A percentile compares a stretch with the other conserved stretches of the same genome.
Evolutionary conservation across 345 rosid species (phyloP).

Genomic region (Combretum micranthum): DNA sequence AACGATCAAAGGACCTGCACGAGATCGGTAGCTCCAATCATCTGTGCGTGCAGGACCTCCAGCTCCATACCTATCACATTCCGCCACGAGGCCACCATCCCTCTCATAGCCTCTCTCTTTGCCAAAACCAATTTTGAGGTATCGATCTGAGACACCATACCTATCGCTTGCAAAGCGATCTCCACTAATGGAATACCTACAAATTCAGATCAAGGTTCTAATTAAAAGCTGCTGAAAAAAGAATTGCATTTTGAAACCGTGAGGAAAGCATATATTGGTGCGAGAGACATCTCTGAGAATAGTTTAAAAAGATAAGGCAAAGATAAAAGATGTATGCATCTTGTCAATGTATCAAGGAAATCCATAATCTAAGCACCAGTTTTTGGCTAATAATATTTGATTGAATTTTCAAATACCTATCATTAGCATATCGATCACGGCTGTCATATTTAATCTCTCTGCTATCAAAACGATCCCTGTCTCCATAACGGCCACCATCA

Average conservation of each 20-base stretch:
- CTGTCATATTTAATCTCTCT: slow-evolving; percentile 57
- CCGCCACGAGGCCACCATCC: slow-evolving; percentile 60
- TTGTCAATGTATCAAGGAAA: neutral
- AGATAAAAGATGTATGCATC: neutral
- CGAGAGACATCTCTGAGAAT: too few species aligned
- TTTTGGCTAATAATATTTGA: neutral
- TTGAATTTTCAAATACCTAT: slow-evolving; percentile 46
- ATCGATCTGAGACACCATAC: slow-evolving; percentile 69
- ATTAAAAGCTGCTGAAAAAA: neutral
- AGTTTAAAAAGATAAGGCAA: neutral
- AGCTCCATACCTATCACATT: slow-evolving; percentile 52
- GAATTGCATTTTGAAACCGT: neutral
- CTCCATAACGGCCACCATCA: slow-evolving; percentile 79
- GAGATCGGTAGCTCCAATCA: slow-evolving; percentile 63
- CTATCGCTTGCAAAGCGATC: slow-evolving; percentile 72
- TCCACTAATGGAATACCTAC: slow-evolving; percentile 62
- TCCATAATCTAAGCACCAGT: neutral
- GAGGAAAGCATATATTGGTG: neutral
- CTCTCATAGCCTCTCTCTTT: slow-evolving; percentile 70
- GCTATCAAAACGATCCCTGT: slow-evolving; percentile 74
- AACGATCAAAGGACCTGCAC: slow-evolving; percentile 75
- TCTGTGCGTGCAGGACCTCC: slow-evolving; percentile 71
- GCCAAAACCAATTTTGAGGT: slow-evolving; percentile 56
- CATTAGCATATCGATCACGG: slow-evolving; percentile 65
- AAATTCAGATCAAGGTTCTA: slow-evolving; percentile 6